These are phyloP conservation scores for Borovskyia barvae DNA, from an alignment of 208 protist species.

Conservation along the genomic window DNA sequence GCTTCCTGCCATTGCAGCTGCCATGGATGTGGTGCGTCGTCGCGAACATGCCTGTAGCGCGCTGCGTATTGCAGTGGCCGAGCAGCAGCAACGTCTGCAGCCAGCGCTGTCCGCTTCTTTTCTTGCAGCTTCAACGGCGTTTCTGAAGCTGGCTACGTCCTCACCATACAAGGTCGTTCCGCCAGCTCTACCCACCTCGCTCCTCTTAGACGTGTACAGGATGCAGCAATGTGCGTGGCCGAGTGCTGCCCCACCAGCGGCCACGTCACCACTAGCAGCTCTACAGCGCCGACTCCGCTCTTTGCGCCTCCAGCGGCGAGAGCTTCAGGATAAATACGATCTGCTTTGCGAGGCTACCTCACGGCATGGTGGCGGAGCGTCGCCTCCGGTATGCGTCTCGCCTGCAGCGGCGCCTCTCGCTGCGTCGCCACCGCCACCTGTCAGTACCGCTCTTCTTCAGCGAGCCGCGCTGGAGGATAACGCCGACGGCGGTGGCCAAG, in stretches of 20 bases:
- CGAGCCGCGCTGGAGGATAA: too few species aligned
- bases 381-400: too few species aligned
- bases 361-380: too few species aligned
- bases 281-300: neutral
- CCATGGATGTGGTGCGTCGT: neutral
- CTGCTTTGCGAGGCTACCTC: too few species aligned
- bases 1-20: neutral
- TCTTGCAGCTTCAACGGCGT: neutral
- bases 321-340: slow-evolving; percentile 5
- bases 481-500: too few species aligned
- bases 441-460: too few species aligned
- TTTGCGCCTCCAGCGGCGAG: neutral
- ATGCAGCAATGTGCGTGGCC: neutral
- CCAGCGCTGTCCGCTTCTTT: too few species aligned
- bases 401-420: too few species aligned
- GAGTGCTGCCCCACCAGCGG: neutral
- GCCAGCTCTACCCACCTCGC: slow-evolving; percentile 27
- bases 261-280: neutral
- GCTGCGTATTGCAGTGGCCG: slow-evolving; percentile 1
- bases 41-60: slow-evolving; percentile 6
- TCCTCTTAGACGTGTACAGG: slow-evolving; percentile 34
- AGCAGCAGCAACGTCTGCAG: neutral
- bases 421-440: too few species aligned
- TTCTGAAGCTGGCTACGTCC: slow-evolving; percentile 11
- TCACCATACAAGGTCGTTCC: slow-evolving; percentile 13